phyloP scores from a whole-genome alignment of 2,329 filamentous ascomycete genomes.

The Ophioceras dolichostomum region DNA sequence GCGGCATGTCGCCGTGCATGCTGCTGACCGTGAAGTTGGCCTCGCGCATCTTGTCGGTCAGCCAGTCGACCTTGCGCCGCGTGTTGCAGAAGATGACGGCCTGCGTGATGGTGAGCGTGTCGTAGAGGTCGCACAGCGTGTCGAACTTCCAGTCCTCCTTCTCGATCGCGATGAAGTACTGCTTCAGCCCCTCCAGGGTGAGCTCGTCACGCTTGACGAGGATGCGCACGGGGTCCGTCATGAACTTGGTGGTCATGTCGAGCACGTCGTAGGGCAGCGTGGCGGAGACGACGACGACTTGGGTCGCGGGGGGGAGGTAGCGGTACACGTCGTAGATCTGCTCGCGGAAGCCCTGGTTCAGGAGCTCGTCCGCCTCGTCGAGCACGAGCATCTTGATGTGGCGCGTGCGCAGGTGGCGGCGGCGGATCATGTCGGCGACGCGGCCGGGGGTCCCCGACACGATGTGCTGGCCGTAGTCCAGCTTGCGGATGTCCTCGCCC shows the following conservation, averaged over 20 bases:
- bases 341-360: conserved; percentile 92
- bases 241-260: conserved; percentile 99
- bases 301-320: conserved; percentile 92
- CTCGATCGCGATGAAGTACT: conserved; percentile 99
- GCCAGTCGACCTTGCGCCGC: conserved; percentile 99
- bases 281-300: conserved; percentile 95
- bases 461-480: conserved; percentile 91
- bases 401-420: conserved; percentile 92
- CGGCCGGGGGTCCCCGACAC: conserved; percentile 96
- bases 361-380: conserved; percentile 98
- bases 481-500: conserved; percentile 96
- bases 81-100: conserved; percentile 99
- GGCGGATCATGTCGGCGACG: conserved; percentile 99
- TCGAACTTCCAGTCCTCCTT: conserved; percentile 99
- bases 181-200: conserved; percentile 99
- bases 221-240: conserved; percentile 98
- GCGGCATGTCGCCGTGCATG: conserved; percentile 99
- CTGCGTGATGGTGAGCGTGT: conserved; percentile 98
- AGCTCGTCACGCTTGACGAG: conserved; percentile 99
- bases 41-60: conserved; percentile 96
- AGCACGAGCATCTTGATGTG: conserved; percentile 99
- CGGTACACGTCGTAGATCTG: conserved; percentile 99
- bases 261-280: conserved; percentile 99
- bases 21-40: conserved; percentile 99
- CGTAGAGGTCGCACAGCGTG: conserved; percentile 96